Percentiles rank a stretch among this genome's conserved stretches.
These are phyloP conservation scores for Talaromyces ruber DNA, from an alignment of 495 filamentous ascomycete species.

Conservation along the genomic window DNA sequence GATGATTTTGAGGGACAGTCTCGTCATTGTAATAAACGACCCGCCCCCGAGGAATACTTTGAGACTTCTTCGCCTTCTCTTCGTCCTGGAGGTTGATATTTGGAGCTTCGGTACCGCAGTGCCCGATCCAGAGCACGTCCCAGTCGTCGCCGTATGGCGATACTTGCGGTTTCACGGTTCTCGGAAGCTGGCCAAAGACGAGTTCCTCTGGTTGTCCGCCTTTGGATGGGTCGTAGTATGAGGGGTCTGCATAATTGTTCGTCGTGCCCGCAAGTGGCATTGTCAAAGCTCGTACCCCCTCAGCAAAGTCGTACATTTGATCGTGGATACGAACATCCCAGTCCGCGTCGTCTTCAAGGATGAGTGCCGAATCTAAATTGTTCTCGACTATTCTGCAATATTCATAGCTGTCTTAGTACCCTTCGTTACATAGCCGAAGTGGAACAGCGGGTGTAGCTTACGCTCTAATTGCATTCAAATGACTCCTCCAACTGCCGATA, in stretches of 20 bases:
- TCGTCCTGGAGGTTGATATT: slow-evolving; percentile 6
- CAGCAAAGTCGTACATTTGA: slow-evolving; percentile 41
- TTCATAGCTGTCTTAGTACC: neutral
- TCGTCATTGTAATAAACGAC: slow-evolving; percentile 11
- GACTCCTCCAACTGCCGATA: slow-evolving; percentile 28
- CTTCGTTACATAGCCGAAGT: neutral
- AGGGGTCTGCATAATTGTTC: slow-evolving; percentile 9
- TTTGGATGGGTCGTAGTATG: slow-evolving; percentile 2
- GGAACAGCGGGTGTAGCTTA: slow-evolving; percentile 6
- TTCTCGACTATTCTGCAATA: slow-evolving; percentile 28
- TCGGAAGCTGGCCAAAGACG: slow-evolving; percentile 13
- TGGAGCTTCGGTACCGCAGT: slow-evolving; percentile 26
- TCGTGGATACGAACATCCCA: slow-evolving; percentile 45
- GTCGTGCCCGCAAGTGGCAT: slow-evolving; percentile 16
- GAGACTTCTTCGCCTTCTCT: slow-evolving; percentile 3
- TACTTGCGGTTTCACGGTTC: slow-evolving; percentile 16
- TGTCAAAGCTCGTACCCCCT: slow-evolving; percentile 23
- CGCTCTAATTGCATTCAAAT: slow-evolving; percentile 26
- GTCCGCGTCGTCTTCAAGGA: slow-evolving; percentile 51
- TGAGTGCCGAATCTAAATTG: slow-evolving; percentile 37
- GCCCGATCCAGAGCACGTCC: slow-evolving; percentile 50
- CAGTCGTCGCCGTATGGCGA: slow-evolving; percentile 52
- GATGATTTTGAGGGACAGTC: slow-evolving; percentile 12
- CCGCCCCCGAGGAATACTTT: slow-evolving; percentile 8
- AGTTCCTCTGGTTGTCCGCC: slow-evolving; percentile 4